Evolutionary conservation across 2,329 filamentous ascomycete species (phyloP).

Genomic region (Coniochaeta sp.): DNA sequence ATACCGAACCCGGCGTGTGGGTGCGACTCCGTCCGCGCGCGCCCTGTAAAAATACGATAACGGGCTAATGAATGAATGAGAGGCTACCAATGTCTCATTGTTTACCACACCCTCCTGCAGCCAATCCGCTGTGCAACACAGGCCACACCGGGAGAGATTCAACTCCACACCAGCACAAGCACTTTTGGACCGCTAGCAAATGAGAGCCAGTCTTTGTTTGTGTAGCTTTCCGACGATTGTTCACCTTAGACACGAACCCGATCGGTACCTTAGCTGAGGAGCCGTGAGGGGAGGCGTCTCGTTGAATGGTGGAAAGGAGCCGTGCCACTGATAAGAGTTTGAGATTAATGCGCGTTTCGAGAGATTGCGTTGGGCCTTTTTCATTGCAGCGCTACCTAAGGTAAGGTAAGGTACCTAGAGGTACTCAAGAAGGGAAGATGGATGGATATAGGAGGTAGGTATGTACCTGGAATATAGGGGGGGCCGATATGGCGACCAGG

Average conservation of each 20-base stretch:
- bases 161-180: background rate
- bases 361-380: background rate
- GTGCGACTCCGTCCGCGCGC: background rate
- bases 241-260: background rate
- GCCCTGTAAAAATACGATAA: background rate
- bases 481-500: background rate
- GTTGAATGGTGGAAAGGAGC: background rate
- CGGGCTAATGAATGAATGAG: background rate
- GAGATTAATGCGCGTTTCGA: background rate
- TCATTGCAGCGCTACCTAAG: no score
- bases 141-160: background rate
- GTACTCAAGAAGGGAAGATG: background rate
- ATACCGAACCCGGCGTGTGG: background rate
- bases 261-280: background rate
- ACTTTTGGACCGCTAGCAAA: background rate
- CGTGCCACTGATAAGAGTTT: background rate
- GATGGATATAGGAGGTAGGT: background rate
- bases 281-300: no score
- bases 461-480: background rate
- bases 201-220: background rate
- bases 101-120: background rate
- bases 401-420: no score
- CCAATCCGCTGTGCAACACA: background rate
- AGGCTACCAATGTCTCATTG: slow-evolving; percentile 1
- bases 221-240: background rate